These are phyloP conservation scores for Solanum verrucosum DNA, from an alignment of 257 asterid species.

Conservation along the genomic window DNA sequence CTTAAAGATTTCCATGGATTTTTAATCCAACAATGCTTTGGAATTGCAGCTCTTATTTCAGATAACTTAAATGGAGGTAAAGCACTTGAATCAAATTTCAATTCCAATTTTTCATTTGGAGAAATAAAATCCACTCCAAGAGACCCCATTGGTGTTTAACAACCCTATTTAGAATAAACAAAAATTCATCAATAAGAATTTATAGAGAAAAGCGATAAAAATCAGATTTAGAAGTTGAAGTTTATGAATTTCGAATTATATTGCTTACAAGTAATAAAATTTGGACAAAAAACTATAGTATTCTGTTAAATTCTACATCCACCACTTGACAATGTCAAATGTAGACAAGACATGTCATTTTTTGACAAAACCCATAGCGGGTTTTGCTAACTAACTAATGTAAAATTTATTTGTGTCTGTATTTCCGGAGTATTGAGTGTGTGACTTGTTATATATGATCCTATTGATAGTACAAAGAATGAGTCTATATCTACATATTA, in stretches of 20 bases:
- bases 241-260: neutral
- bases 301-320: neutral
- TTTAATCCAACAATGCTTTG: constrained; percentile 37
- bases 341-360: neutral
- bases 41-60: constrained; percentile 32
- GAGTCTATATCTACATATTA: neutral
- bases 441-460: neutral
- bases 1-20: constrained; percentile 25
- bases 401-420: neutral
- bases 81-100: constrained; percentile 21
- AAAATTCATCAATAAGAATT: neutral
- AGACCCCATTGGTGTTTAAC: neutral
- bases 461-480: neutral
- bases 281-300: neutral
- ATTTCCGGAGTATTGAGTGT: neutral
- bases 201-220: neutral
- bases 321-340: neutral
- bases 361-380: neutral
- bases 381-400: neutral
- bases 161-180: neutral
- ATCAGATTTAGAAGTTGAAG: neutral
- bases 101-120: neutral
- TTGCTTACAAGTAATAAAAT: neutral
- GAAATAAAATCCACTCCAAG: neutral
- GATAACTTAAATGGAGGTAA: constrained; percentile 29